Evolutionary conservation across 2,329 filamentous ascomycete species (phyloP).

Genomic region (Rutstroemia sydowiana): DNA sequence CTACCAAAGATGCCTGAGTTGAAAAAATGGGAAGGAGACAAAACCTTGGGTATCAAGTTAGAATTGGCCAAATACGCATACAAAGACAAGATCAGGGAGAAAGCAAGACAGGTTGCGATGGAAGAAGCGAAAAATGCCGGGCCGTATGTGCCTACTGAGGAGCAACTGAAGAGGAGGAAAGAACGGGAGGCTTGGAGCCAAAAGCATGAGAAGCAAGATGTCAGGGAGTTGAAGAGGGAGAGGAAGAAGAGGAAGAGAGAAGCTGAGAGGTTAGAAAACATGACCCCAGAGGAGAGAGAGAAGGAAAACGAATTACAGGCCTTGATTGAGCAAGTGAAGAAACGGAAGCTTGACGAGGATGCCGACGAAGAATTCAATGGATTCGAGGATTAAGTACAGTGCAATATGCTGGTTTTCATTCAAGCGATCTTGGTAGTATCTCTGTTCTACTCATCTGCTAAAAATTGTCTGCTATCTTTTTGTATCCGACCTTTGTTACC

Average conservation of each 20-base stretch:
- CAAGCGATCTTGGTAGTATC: too few relatives aligned
- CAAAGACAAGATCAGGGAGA: slow-evolving; percentile 65
- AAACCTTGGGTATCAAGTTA: slow-evolving; percentile 52
- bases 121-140: slow-evolving; percentile 39
- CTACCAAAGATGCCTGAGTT: slow-evolving; percentile 93
- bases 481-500: background rate
- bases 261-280: slow-evolving; percentile 51
- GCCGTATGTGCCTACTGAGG: slow-evolving; percentile 33
- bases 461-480: background rate
- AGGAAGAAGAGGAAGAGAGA: slow-evolving; percentile 59
- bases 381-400: slow-evolving; percentile 25
- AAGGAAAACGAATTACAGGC: slow-evolving; percentile 55
- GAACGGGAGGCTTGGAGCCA: slow-evolving; percentile 66
- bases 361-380: slow-evolving; percentile 32
- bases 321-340: slow-evolving; percentile 58
- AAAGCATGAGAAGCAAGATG: slow-evolving; percentile 59
- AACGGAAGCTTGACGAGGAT: slow-evolving; percentile 34
- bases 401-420: background rate
- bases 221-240: slow-evolving; percentile 54
- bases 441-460: too few relatives aligned
- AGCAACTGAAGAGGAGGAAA: slow-evolving; percentile 48
- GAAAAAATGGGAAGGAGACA: slow-evolving; percentile 64
- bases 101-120: slow-evolving; percentile 51
- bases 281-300: slow-evolving; percentile 64
- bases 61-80: slow-evolving; percentile 64